phyloP scores from a whole-genome alignment of 768 basidiomycete species.

The Hydnomerulius pinastri region DNA sequence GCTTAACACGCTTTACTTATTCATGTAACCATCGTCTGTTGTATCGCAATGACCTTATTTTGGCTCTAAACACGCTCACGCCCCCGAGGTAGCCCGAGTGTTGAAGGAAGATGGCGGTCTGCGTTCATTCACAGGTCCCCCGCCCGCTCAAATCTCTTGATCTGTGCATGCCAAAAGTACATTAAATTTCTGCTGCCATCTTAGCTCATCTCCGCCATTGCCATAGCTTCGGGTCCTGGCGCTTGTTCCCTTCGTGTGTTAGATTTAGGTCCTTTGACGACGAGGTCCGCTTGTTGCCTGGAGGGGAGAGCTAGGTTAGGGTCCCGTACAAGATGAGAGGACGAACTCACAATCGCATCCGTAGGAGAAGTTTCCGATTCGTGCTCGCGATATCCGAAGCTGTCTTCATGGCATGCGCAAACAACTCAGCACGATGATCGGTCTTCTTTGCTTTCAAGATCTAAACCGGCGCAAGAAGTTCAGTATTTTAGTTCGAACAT shows the following conservation, averaged over 20 bases:
- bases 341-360: constrained; percentile 75
- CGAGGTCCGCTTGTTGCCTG: constrained; percentile 81
- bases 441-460: constrained; percentile 79
- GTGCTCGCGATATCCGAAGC: constrained; percentile 71
- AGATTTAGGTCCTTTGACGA: constrained; percentile 65
- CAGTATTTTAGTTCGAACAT: too few relatives aligned
- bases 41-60: constrained; percentile 3
- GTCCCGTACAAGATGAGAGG: neutral
- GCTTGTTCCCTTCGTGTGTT: constrained; percentile 23
- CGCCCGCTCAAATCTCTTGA: neutral
- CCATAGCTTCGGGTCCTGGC: constrained; percentile 16
- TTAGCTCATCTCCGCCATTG: constrained; percentile 17
- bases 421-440: constrained; percentile 77
- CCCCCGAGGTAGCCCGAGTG: too few relatives aligned
- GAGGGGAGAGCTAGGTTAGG: neutral
- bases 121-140: too few relatives aligned
- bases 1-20: constrained; percentile 3
- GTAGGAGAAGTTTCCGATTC: constrained; percentile 76
- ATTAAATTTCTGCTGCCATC: neutral
- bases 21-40: constrained; percentile 12
- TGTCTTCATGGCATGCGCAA: constrained; percentile 70
- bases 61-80: too few relatives aligned
- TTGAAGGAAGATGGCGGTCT: too few relatives aligned
- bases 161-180: neutral
- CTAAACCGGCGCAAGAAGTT: constrained; percentile 39